phyloP scores from a whole-genome alignment of 1,139 yeast species.

The Saccharomyces hybrid region DNA sequence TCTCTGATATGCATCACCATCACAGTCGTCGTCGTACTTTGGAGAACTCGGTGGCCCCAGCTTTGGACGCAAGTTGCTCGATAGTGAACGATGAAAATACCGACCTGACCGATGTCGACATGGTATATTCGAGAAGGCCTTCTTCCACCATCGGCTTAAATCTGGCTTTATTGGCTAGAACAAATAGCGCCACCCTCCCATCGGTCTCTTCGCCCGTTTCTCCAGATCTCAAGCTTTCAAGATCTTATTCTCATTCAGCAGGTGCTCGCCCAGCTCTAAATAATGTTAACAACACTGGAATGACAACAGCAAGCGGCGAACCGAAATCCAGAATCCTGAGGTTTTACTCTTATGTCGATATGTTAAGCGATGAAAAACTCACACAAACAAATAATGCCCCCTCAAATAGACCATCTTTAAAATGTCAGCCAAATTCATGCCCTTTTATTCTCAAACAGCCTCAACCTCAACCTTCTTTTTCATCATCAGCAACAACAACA shows the following conservation, averaged over 20 bases:
- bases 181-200: conserved; percentile 21
- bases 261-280: neutral
- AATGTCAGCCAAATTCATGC: conserved; percentile 8
- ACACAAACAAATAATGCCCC: conserved; percentile 33
- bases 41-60: conserved; percentile 75
- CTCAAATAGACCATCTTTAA: conserved; percentile 43
- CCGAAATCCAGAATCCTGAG: conserved; percentile 33
- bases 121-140: conserved; percentile 60
- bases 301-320: conserved; percentile 7
- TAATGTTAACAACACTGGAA: conserved; percentile 3
- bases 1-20: conserved; percentile 10
- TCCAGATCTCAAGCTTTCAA: conserved; percentile 6
- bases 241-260: conserved; percentile 9
- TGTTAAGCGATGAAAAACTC: conserved; percentile 55
- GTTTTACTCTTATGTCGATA: conserved; percentile 74
- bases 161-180: conserved; percentile 47
- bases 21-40: conserved; percentile 43
- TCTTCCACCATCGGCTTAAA: conserved; percentile 48
- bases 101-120: conserved; percentile 60
- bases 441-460: conserved; percentile 10
- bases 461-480: conserved; percentile 7
- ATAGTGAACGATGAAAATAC: conserved; percentile 50
- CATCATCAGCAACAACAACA: conserved; percentile 12
- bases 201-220: conserved; percentile 8
- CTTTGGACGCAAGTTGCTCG: conserved; percentile 69